Conservation (phyloP, 495 filamentous ascomycete species). For the Aspergillus steynii region DNA sequence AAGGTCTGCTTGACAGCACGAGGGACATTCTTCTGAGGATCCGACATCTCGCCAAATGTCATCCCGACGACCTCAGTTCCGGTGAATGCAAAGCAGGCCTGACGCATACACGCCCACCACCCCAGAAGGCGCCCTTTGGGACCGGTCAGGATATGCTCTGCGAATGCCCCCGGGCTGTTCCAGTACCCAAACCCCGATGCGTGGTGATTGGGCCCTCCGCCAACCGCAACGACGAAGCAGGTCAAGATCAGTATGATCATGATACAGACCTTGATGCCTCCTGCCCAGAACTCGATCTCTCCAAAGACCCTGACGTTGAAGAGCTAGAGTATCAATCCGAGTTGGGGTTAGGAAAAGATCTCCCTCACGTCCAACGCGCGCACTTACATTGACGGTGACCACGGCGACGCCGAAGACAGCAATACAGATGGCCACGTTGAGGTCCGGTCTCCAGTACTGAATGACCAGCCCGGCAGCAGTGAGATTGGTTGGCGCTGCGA, state of each 20-base stretch:
- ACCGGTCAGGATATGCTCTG: neutral
- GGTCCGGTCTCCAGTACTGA: constrained; percentile 14
- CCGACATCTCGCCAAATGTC: constrained; percentile 9
- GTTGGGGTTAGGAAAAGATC: neutral
- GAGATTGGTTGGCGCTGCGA: constrained; percentile 7
- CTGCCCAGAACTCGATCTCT: constrained; percentile 1
- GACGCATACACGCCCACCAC: neutral
- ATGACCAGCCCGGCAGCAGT: constrained; percentile 14
- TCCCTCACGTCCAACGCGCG: neutral
- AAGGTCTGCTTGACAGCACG: constrained; percentile 10
- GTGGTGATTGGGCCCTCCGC: neutral
- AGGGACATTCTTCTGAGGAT: constrained; percentile 12
- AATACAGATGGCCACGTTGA: constrained; percentile 13
- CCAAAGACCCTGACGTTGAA: neutral
- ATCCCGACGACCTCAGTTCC: constrained; percentile 14
- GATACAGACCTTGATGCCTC: neutral
- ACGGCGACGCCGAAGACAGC: constrained; percentile 4
- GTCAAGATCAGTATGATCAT: constrained; percentile 1
- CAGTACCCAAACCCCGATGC: neutral
- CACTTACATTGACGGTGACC: constrained; percentile 11
- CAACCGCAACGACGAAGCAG: constrained; percentile 10
- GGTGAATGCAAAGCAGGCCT: constrained; percentile 12
- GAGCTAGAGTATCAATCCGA: neutral
- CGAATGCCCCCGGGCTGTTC: neutral
- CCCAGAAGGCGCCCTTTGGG: neutral